Evolutionary conservation across 192 early-diverging fungal genomes (phyloP), one percentile per base, ranked within the genome.

Genomic region (Obelidium mucronatum): DNA sequence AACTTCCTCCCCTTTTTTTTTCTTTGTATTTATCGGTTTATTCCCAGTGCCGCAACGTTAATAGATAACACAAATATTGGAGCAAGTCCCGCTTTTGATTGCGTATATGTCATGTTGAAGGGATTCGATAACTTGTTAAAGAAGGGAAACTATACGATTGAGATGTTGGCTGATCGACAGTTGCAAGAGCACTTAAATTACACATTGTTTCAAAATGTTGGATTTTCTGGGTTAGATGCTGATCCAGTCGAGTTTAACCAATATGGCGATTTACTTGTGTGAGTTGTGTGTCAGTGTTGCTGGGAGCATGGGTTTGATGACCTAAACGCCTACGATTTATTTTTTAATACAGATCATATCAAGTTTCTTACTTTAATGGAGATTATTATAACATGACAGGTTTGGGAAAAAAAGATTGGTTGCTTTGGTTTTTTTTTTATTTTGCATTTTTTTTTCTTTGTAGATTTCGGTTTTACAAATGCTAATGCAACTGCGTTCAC

Each of bases 311-410:
- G n/a, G n/a, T n/a, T n/a, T n/a, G n/a, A n/a, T n/a, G n/a, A n/a
- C n/a, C n/a, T n/a, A n/a, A n/a, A n/a, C n/a, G n/a, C n/a, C n/a
- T n/a, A n/a, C n/a, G n/a, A n/a, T n/a, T n/a, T n/a, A n/a, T n/a
- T n/a, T n/a, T n/a, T n/a, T n/a, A n/a, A n/a, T n/a, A n/a, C 63
- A 65, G 34, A 37, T 39, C 63, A 24, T 65, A 39, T 11, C 63
- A 65, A 65, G 19, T 65, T 26, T 35, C 24, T 34, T 65, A 65
- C 35, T 65, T 36, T 37, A 65, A 30, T 13, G 63, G 63, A n/a
- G 37, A 65, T 13, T 39, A 37, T 37, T 65, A 34, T 26, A 39
- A 65, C 31, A 30, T 19, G 24, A 39, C 37, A n/a, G n/a, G n/a
- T 39, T 65, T 65, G 17, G 63, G 63, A n/a, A n/a, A n/a, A n/a